Evolutionary conservation across 495 filamentous ascomycete genomes (phyloP), one percentile per base, ranked within the genome.

Genomic region (Podospora pseudoanserina): DNA sequence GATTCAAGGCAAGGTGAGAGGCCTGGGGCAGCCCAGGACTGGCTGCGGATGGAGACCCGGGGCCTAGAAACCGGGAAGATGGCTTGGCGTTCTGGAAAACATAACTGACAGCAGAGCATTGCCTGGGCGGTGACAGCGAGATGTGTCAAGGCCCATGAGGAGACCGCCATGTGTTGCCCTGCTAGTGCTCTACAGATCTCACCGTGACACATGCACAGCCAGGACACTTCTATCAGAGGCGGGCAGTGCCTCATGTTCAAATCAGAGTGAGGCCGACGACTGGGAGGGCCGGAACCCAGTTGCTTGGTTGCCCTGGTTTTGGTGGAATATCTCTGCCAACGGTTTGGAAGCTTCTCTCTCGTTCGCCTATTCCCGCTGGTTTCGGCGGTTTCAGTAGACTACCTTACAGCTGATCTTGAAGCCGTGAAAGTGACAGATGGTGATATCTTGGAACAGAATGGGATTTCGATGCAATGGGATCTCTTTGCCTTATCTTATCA

Each of bases 81-180:
- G 26, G 23, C 67, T 65, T 65, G 63, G 67, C 67, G 39, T 49
- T 49, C 39, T 49, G 39, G 39, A 23, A 60, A 56, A 20, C 16
- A 44, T 20, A 58, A 58, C 55, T 58, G 57, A 65, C 63, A 39
- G 44, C 62, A 54, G 63, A 65, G 44, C n/a, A 55, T 18, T 23
- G 57, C 57, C 6, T 18, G 65, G 65, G 63, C 67, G 63, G 57
- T 62, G 67, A 65, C 67, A 34, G 58, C 19, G n/a, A 27, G n/a
- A 58, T 19, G n/a, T 58, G 55, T 58, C 55, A 58, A 26, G n/a
- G 13, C n/a, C n/a, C n/a, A 56, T 56, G 54, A 18, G 13, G 55
- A 49, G 39, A 16, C 39, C 39, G 39, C 39, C 39, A 49, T 49
- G 39, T 49, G 39, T 49, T 49, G 39, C 39, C 11, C 15, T 49